Base-by-base conservation (phyloP, 2,329 filamentous ascomycete species). In the Chaetomium sp. region DNA sequence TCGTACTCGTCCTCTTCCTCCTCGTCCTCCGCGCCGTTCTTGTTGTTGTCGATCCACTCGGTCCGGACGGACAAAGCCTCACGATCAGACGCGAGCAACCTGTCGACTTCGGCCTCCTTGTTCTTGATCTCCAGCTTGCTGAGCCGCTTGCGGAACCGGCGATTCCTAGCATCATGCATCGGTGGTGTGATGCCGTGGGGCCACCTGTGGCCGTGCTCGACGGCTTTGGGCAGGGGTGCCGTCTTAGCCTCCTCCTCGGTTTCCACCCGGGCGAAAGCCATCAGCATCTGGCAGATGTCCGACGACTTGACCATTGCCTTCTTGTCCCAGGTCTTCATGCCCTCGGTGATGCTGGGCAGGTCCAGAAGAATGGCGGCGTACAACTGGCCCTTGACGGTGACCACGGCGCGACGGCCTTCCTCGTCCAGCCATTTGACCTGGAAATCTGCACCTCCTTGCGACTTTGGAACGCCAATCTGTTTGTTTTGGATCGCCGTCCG, bases 281-380 rank as follows among this genome's bases (percentile, higher is more conserved):
- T 79, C 42, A 96, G 83, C 90, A 97, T 96, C 79, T 96, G 92
- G 70, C 90, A 92, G 38, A 96, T 86, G 73, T 97, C 93, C 35
- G 91, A 90, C 9, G 91, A 90, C 79, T 97, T 97, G 81, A 93
- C 92, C 81, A 93, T 92, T 21, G 88, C 85, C 73, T 91, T 92
- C 73, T 89, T 89, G 75, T 96, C 93, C 91, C 92, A 97, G 65
- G 90, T 93, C 81, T 97, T 97, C 90, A 95, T 93, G 8, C 88
- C 90, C 75, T 97, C 93, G 5, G 93, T 88, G 64, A 97, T 91
- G 65, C 91, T 95, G 0, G 93, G 93, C 35, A 97, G 78, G 71
- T 96, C 92, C 9, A 96, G 88, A 75, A 96, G 82, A 23, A 89
- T 85, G 27, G 90, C 92, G 0, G 91, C 93, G 74, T 92, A 96